These are phyloP conservation scores for Panus rudis DNA, from an alignment of 768 basidiomycete species.

Conservation along the genomic window DNA sequence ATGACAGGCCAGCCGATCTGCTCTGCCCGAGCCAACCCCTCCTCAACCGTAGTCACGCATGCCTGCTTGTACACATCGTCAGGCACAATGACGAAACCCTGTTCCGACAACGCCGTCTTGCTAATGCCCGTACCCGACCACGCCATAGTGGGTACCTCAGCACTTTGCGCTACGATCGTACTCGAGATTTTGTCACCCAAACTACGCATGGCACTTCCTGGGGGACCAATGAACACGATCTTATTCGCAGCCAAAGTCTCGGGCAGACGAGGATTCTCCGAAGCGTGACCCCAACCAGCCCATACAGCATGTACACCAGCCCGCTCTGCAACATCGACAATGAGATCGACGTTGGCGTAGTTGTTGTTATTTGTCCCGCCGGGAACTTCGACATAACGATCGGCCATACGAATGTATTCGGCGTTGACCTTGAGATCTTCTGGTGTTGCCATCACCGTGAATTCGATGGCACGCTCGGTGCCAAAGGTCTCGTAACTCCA, in stretches of 20 bases:
- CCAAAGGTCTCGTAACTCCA: constrained; percentile 99
- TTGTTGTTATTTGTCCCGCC: constrained; percentile 99
- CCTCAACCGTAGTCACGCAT: constrained; percentile 82
- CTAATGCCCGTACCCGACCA: constrained; percentile 97
- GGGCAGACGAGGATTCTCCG: constrained; percentile 94
- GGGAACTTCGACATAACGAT: constrained; percentile 97
- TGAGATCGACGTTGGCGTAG: constrained; percentile 98
- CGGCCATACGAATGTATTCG: constrained; percentile 99
- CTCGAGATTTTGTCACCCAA: constrained; percentile 99
- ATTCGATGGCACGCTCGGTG: constrained; percentile 90
- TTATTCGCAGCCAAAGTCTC: constrained; percentile 90
- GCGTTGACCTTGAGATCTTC: constrained; percentile 98
- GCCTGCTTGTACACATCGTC: constrained; percentile 84
- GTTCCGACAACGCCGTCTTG: constrained; percentile 75
- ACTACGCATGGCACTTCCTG: constrained; percentile 97
- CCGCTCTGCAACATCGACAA: constrained; percentile 96
- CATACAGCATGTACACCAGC: constrained; percentile 98
- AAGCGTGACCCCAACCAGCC: constrained; percentile 99
- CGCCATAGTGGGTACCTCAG: constrained; percentile 94
- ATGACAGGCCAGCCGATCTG: constrained; percentile 95
- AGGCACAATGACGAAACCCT: constrained; percentile 91
- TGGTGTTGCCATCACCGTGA: constrained; percentile 99
- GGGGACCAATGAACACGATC: constrained; percentile 98
- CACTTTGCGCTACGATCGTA: constrained; percentile 97
- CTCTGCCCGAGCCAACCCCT: constrained; percentile 78